Base-by-base conservation (phyloP, 169 alveolate species). In the Toxoplasma gondii region DNA sequence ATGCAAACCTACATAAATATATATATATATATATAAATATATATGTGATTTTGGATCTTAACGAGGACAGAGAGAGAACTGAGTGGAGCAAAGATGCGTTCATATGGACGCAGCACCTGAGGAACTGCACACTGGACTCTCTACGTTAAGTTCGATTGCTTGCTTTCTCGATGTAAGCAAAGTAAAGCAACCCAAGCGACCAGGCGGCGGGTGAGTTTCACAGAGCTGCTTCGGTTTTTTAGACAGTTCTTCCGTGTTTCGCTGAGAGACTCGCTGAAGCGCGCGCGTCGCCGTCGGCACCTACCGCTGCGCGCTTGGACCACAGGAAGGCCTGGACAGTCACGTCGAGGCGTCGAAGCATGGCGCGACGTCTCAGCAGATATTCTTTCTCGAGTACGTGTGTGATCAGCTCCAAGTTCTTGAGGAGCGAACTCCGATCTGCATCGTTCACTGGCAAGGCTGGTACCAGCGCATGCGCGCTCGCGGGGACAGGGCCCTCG, bases 261-360 rank as follows among this genome's bases (percentile, higher is more conserved):
- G 17, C 84, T n/a, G 24, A 12, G 4, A 1, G 31, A 9, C 45
- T 74, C 19, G 17, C 22, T 64, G 9, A 16, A 7, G 74, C 74
- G 74, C 22, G 5, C 22, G 31, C 29, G 74, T 19, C n/a, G 9
- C 5, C n/a, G 7, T 27, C 74, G 34, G 84, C 39, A n/a, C 43
- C 44, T n/a, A 74, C 84, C 41, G 2, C 84, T 10, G 84, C 84
- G 9, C 19, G 17, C 27, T 36, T 31, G 24, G 84, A 74, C 84
- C 84, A 74, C n/a, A 74, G 84, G 19, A 74, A 74, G 31, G 84
- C 84, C 84, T 74, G 84, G 43, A 74, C 19, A 0, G 84, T 74
- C 84, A 74, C 84, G 84, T 74, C 84, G 44, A 34, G 84, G 38
- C 84, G 84, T 27, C 84, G 44, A 9, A 74, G 39, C 45, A 74